phyloP scores from a whole-genome alignment of 176 grass and related monocot species.

The Ensete glaucum region DNA sequence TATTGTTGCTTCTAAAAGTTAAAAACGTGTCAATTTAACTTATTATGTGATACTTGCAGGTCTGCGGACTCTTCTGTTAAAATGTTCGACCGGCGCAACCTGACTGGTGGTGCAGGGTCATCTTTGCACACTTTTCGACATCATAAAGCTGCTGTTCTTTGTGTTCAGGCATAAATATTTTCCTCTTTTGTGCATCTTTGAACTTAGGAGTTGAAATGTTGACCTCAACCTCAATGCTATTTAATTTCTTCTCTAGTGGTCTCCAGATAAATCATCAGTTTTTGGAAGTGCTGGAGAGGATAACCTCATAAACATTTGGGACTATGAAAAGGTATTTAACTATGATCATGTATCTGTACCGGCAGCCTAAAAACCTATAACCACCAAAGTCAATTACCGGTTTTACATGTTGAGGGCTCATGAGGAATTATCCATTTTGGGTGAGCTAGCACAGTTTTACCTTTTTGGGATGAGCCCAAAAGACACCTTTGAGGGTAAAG shows the following conservation, averaged over 20 bases:
- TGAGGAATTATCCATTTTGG: too few species aligned
- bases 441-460: too few species aligned
- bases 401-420: too few species aligned
- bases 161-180: slow-evolving; percentile 54
- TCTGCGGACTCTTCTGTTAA: slow-evolving; percentile 85
- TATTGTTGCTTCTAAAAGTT: background rate
- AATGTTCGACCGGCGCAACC: slow-evolving; percentile 81
- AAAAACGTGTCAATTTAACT: background rate
- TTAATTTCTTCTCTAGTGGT: slow-evolving; percentile 60
- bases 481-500: too few species aligned
- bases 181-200: background rate
- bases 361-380: too few species aligned
- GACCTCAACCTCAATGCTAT: background rate
- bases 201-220: background rate
- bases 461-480: too few species aligned
- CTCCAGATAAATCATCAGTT: slow-evolving; percentile 80
- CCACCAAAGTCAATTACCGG: too few species aligned
- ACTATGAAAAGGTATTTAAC: slow-evolving; percentile 71
- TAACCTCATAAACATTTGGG: slow-evolving; percentile 84
- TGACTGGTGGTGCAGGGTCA: slow-evolving; percentile 43
- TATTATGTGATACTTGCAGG: slow-evolving; percentile 21
- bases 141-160: slow-evolving; percentile 87
- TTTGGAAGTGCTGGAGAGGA: slow-evolving; percentile 92
- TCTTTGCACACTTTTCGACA: slow-evolving; percentile 69
- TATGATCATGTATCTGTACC: too few species aligned